These are phyloP conservation scores for Apiospora kogelbergensis DNA, from an alignment of 2,329 filamentous ascomycete species.

Conservation along the genomic window DNA sequence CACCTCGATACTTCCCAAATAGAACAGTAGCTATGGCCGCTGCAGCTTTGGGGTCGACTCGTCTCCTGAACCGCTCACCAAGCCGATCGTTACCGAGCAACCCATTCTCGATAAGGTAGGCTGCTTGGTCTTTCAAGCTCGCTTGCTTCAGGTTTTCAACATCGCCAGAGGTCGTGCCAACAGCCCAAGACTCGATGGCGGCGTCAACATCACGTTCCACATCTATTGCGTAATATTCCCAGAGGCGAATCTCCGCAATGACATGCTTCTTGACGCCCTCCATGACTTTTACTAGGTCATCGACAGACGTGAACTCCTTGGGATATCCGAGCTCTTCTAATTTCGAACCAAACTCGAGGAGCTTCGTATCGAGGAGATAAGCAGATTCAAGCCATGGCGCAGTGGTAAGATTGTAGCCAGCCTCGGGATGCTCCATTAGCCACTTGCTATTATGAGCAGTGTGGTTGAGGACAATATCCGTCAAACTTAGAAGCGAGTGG, in stretches of 20 bases:
- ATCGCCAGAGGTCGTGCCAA: constrained; percentile 53
- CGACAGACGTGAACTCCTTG: constrained; percentile 65
- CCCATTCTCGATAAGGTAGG: constrained; percentile 67
- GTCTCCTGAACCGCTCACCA: constrained; percentile 75
- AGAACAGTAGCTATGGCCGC: constrained; percentile 68
- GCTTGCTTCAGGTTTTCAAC: constrained; percentile 49
- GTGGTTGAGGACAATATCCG: constrained; percentile 97
- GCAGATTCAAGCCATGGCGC: constrained; percentile 75
- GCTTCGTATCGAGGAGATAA: constrained; percentile 58
- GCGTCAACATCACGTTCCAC: constrained; percentile 70
- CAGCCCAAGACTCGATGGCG: constrained; percentile 70
- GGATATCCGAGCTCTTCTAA: constrained; percentile 73
- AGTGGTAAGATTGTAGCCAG: constrained; percentile 90
- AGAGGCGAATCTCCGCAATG: constrained; percentile 74
- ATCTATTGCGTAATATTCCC: constrained; percentile 91
- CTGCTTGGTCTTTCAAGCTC: constrained; percentile 50
- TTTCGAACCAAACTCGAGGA: constrained; percentile 75
- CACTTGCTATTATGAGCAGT: constrained; percentile 94
- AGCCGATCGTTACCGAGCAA: constrained; percentile 71
- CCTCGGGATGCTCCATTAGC: constrained; percentile 91
- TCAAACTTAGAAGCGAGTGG: constrained; percentile 82
- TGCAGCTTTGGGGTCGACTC: constrained; percentile 66
- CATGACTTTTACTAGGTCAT: constrained; percentile 81
- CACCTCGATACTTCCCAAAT: constrained; percentile 64
- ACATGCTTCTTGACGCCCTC: constrained; percentile 79